Base-by-base conservation (phyloP, 2,329 filamentous ascomycete genomes). In the Colletotrichum camelliae region DNA sequence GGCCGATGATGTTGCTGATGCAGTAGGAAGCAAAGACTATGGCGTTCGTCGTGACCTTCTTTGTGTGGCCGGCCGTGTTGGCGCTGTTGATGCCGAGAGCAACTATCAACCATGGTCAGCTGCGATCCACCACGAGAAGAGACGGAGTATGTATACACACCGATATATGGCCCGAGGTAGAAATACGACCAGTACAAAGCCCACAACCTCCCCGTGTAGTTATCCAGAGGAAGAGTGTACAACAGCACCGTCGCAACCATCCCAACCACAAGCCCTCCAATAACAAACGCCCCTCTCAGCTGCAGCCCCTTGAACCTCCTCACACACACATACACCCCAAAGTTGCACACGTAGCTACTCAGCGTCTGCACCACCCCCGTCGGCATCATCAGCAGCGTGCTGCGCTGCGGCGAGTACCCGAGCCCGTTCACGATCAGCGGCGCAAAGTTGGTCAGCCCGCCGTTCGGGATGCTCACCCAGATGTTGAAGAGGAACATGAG, bases 1-100 rank as follows among this genome's bases (percentile, higher is more conserved):
- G 82, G 0, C 82, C 82, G 5, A 83, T 72, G 2, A 83, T 83
- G 7, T 83, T 82, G 7, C 82, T 81, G 5, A 83, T 52, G n/a
- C 43, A 52, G 43, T 52, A 52, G 12, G 43, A 7, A 21, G 43
- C 43, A 52, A 52, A 52, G n/a, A 52, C 43, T 0, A 21, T 52
- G n/a, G 43, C 43, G 43, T 52, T 52, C n/a, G 43, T 52, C 10
- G 43, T 52, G 6, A 52, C 43, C 12, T 52, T 52, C 12, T 52
- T 52, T 2, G 43, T 52, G 43, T 52, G 43, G 2, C 43, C 43
- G 12, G 43, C n/a, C 10, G n/a, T 52, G 12, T 52, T 52, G 0
- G 43, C 43, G 43, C 43, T 52, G 43, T 52, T 52, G 43, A 52
- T 52, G 10, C 43, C 43, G 2, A 52, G 43, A 2, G 43, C 43